Base-by-base conservation (phyloP, 139 green algal species). In the Auxenochlorella pyrenoidosa region DNA sequence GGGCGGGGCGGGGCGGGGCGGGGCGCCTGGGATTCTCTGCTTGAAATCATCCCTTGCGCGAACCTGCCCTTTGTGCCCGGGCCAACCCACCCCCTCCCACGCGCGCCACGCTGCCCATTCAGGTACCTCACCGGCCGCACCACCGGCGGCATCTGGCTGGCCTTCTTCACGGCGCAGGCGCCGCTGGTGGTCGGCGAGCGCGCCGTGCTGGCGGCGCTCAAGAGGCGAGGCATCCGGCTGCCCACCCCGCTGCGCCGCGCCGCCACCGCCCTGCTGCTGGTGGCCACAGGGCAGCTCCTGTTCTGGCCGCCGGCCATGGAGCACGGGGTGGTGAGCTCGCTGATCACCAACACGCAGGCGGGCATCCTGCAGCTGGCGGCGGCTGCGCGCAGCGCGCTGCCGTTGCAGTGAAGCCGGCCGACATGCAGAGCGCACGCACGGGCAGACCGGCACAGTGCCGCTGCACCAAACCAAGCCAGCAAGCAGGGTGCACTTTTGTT, bases 81-180 rank as follows among this genome's bases (percentile, higher is more conserved):
- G 66, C 6, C 32, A 40, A 2, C 66, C 66, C 66, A 26, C 66
- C 66, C 3, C 66, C 30, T 40, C 66, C 66, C 2, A 15, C 66
- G 34, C 70, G 1, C 70, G 0, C 34, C 70, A 12, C 3, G 34
- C 18, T n/a, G n/a, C 54, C 44, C 1, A 0, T 10, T 36, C 83
- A 87, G 83, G 84, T 88, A 86, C 54, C 54, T 90, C 32, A 88
- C 82, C 0, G 87, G 87, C 30, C 44, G 36, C 41, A 85, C 51
- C 70, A 80, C 87, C 19, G 41, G 43, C 32, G 82, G 87, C 32
- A 30, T 68, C 6, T 90, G 87, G 87, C 34, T 88, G 18, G 16
- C 38, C 16, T 90, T 85, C 71, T 90, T 90, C 82, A 10, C 66
- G 21, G 32, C 76, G 16, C 87, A 90, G 30, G 66, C 34, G 22